These are phyloP conservation scores for Fusarium camptoceras DNA, from an alignment of 2,329 filamentous ascomycete genomes.

Conservation along the genomic window DNA sequence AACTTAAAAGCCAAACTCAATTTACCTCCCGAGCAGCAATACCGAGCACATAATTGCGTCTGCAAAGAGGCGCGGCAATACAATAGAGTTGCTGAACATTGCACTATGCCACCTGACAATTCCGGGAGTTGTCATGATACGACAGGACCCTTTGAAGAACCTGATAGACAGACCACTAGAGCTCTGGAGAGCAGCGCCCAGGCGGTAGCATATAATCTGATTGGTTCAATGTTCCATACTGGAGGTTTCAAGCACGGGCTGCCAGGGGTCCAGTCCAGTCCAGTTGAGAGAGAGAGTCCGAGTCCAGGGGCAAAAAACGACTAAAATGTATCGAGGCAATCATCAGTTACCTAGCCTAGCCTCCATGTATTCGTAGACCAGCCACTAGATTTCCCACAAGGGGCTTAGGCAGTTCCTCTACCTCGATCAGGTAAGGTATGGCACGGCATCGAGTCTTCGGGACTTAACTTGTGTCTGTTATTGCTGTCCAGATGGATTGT, in stretches of 20 bases:
- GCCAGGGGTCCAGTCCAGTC: neutral
- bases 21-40: neutral
- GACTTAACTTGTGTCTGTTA: constrained; percentile 6
- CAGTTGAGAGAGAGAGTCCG: neutral
- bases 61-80: neutral
- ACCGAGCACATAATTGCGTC: constrained; percentile 16
- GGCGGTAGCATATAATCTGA: neutral
- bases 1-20: constrained; percentile 17
- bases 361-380: constrained; percentile 2
- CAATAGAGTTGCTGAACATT: constrained; percentile 10
- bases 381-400: neutral
- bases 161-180: constrained; percentile 28
- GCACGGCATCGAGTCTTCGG: neutral
- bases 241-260: constrained; percentile 20
- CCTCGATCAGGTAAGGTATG: neutral
- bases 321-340: constrained; percentile 2
- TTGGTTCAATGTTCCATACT: constrained; percentile 9
- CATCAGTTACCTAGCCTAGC: neutral
- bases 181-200: constrained; percentile 6
- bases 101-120: constrained; percentile 13
- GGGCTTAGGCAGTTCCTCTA: neutral
- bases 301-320: constrained; percentile 15
- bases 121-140: constrained; percentile 9
- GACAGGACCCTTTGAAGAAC: neutral
- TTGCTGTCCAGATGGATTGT: neutral